These are phyloP conservation scores for Syncephalastrum sp. DNA, from an alignment of 371 early-diverging fungal genomes.

Conservation along the genomic window DNA sequence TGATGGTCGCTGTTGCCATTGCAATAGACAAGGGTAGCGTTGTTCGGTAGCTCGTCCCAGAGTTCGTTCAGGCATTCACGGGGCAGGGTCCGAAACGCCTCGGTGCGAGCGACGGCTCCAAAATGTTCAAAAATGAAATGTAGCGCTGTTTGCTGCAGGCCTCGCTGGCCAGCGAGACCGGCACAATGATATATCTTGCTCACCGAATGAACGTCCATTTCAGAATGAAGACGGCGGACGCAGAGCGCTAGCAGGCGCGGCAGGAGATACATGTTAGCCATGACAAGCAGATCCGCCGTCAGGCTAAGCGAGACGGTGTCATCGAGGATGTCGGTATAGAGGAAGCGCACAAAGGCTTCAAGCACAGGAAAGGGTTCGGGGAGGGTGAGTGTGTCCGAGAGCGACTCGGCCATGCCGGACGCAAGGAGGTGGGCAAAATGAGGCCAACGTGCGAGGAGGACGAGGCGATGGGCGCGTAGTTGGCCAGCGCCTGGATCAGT, in stretches of 20 bases:
- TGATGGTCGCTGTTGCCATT: constrained; percentile 5
- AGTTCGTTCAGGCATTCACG: constrained; percentile 58
- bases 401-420: constrained; percentile 55
- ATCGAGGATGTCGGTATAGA: constrained; percentile 63
- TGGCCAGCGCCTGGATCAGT: constrained; percentile 30
- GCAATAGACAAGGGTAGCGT: constrained; percentile 36
- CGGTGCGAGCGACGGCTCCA: constrained; percentile 62
- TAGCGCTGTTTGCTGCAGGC: constrained; percentile 57
- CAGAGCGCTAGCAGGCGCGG: constrained; percentile 58
- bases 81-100: constrained; percentile 53
- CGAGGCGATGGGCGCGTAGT: constrained; percentile 48
- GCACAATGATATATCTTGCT: constrained; percentile 62
- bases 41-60: constrained; percentile 59
- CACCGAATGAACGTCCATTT: constrained; percentile 55
- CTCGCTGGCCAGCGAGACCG: constrained; percentile 53
- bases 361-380: constrained; percentile 54
- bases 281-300: constrained; percentile 61
- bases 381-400: constrained; percentile 42
- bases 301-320: constrained; percentile 33
- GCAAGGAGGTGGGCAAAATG: constrained; percentile 55
- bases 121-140: constrained; percentile 65
- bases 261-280: constrained; percentile 63
- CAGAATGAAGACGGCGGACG: constrained; percentile 45
- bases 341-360: constrained; percentile 52
- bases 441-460: constrained; percentile 67